These are phyloP conservation scores for Sedum album DNA, from an alignment of 164 flowering plant genomes.

Conservation along the genomic window DNA sequence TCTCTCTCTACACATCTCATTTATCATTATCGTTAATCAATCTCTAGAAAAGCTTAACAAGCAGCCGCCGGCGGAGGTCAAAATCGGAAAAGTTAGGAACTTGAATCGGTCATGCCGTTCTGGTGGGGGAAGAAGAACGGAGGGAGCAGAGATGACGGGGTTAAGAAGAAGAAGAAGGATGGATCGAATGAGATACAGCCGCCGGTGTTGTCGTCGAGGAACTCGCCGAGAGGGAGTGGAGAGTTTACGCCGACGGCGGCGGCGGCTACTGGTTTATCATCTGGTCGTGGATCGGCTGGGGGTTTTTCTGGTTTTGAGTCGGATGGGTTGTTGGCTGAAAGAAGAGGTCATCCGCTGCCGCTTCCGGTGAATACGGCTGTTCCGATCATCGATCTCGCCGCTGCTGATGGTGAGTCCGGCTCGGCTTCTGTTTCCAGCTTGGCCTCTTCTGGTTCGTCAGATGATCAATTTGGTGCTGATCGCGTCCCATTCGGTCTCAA, in stretches of 20 bases:
- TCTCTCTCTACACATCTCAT: slow-evolving; percentile 1
- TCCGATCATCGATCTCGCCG: slow-evolving; percentile 21
- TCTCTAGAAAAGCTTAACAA: neutral
- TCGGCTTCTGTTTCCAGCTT: slow-evolving; percentile 62
- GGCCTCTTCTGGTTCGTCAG: slow-evolving; percentile 77
- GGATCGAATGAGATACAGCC: no score
- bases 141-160: slow-evolving; percentile 25
- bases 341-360: slow-evolving; percentile 58
- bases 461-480: slow-evolving; percentile 23
- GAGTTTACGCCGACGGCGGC: slow-evolving; percentile 10
- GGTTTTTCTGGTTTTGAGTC: slow-evolving; percentile 40
- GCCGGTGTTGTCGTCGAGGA: slow-evolving; percentile 7
- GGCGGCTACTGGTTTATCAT: neutral
- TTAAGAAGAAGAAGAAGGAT: slow-evolving; percentile 1
- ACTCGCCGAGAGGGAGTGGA: slow-evolving; percentile 30
- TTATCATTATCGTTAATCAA: neutral
- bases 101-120: slow-evolving; percentile 31
- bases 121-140: slow-evolving; percentile 56
- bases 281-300: slow-evolving; percentile 27
- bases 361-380: slow-evolving; percentile 34
- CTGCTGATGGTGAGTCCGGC: slow-evolving; percentile 36
- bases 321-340: slow-evolving; percentile 27
- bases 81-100: neutral
- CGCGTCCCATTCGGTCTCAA: slow-evolving; percentile 16
- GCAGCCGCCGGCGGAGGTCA: neutral